Percentiles rank a stretch among this genome's conserved stretches.
phyloP scores from a whole-genome alignment of 2,329 filamentous ascomycete genomes.

The Hymenoscyphus infarciens region DNA sequence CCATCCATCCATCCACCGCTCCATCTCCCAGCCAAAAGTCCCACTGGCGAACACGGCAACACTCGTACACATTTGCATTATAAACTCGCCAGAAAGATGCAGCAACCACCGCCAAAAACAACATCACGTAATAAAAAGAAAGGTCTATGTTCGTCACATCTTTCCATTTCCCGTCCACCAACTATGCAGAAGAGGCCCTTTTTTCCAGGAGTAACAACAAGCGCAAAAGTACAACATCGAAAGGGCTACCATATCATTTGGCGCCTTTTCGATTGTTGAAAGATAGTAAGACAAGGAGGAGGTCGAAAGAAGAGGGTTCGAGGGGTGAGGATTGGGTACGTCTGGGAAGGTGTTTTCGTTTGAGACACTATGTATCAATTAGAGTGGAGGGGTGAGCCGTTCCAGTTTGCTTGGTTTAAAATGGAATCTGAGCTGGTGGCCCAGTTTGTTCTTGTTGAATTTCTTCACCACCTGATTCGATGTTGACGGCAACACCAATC shows the following conservation, averaged over 20 bases:
- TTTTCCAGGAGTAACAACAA: constrained; percentile 16
- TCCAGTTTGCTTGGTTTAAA: constrained; percentile 44
- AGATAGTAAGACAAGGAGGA: constrained; percentile 32
- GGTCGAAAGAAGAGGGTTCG: constrained; percentile 26
- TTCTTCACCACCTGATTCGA: constrained; percentile 81
- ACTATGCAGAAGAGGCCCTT: constrained; percentile 23
- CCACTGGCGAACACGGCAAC: constrained; percentile 9
- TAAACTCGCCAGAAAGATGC: constrained; percentile 22
- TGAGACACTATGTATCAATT: constrained; percentile 32
- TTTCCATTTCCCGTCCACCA: constrained; percentile 21
- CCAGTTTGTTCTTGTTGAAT: constrained; percentile 74
- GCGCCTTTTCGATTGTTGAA: constrained; percentile 15
- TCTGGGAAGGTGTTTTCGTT: constrained; percentile 17
- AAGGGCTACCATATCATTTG: constrained; percentile 13
- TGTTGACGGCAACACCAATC: constrained; percentile 88
- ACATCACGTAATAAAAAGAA: constrained; percentile 14
- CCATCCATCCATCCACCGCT: constrained; percentile 5
- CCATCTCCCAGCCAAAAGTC: constrained; percentile 7
- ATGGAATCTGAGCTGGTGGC: constrained; percentile 52
- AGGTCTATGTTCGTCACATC: constrained; percentile 31
- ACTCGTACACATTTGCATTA: constrained; percentile 22
- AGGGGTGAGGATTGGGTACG: constrained; percentile 18
- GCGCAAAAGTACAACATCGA: constrained; percentile 18
- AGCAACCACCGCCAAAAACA: constrained; percentile 10
- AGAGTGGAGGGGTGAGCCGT: constrained; percentile 28